These are phyloP conservation scores for Paramecium pentaurelia DNA, from an alignment of 73 alveolate species.

Conservation along the genomic window DNA sequence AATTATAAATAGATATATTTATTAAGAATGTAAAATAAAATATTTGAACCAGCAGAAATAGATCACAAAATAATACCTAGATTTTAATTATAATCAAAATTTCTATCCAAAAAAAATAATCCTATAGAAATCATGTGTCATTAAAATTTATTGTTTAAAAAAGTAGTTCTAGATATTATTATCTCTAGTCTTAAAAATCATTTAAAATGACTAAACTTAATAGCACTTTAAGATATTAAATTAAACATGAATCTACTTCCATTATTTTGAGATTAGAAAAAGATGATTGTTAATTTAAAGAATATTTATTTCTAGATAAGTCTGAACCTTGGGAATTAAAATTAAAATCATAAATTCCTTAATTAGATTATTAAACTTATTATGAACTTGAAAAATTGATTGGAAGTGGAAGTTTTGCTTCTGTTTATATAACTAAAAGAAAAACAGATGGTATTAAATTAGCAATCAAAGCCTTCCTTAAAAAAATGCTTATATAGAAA, in stretches of 20 bases:
- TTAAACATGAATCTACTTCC: neutral
- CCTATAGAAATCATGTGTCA: neutral
- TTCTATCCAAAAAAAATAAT: neutral
- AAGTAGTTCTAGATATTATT: neutral
- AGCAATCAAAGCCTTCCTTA: conserved; percentile 9
- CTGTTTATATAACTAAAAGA: neutral
- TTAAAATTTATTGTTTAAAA: neutral
- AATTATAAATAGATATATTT: neutral
- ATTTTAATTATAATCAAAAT: neutral
- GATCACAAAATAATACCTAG: neutral
- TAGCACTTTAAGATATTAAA: neutral
- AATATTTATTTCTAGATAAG: neutral
- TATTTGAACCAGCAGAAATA: neutral
- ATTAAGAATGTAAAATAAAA: neutral
- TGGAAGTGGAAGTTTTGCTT: conserved; percentile 41
- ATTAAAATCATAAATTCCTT: neutral
- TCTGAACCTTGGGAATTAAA: neutral
- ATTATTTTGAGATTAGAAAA: neutral
- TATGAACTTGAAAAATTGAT: neutral
- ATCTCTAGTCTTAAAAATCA: neutral
- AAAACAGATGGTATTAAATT: neutral
- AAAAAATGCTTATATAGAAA: neutral
- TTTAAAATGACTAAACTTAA: neutral
- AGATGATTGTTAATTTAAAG: neutral
- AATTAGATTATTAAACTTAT: neutral